Conservation (phyloP, 371 early-diverging fungal species). For the Mucor indicus region DNA sequence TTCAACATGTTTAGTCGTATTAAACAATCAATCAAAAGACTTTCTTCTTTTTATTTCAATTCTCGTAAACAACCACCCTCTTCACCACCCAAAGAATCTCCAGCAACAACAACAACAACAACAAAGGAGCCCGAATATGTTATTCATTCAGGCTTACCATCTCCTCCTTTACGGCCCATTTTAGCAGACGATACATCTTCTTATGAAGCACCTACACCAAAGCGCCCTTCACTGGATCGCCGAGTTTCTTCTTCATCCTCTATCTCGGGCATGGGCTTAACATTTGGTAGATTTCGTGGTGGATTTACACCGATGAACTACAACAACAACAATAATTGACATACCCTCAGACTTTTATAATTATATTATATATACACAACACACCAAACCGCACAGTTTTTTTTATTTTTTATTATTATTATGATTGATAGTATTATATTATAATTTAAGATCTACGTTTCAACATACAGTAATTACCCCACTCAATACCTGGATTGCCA, state of each 20-base stretch:
- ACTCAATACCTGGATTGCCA: slow-evolving; percentile 35
- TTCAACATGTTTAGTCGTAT: slow-evolving; percentile 32
- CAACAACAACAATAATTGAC: too few relatives aligned
- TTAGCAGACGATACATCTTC: neutral
- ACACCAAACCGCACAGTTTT: too few relatives aligned
- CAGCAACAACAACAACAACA: neutral
- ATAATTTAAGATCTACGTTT: slow-evolving; percentile 24
- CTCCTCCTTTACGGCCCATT: neutral
- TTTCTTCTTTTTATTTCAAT: slow-evolving; percentile 14
- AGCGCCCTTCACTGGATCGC: slow-evolving; percentile 8
- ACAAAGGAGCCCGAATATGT: neutral
- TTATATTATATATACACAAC: too few relatives aligned
- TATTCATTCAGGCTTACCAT: neutral
- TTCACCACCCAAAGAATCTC: neutral
- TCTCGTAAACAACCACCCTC: slow-evolving; percentile 6
- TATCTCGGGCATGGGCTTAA: slow-evolving; percentile 18
- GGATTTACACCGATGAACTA: slow-evolving; percentile 24
- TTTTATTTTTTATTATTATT: too few relatives aligned
- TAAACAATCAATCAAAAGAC: slow-evolving; percentile 18
- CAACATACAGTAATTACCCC: slow-evolving; percentile 69
- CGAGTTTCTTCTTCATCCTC: slow-evolving; percentile 19
- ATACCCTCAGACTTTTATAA: too few relatives aligned
- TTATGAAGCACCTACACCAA: neutral
- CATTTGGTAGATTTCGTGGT: slow-evolving; percentile 19
- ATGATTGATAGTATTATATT: too few relatives aligned